Evolutionary conservation across 805 yeast species (phyloP).

Genomic region (Candida nemodendra): DNA sequence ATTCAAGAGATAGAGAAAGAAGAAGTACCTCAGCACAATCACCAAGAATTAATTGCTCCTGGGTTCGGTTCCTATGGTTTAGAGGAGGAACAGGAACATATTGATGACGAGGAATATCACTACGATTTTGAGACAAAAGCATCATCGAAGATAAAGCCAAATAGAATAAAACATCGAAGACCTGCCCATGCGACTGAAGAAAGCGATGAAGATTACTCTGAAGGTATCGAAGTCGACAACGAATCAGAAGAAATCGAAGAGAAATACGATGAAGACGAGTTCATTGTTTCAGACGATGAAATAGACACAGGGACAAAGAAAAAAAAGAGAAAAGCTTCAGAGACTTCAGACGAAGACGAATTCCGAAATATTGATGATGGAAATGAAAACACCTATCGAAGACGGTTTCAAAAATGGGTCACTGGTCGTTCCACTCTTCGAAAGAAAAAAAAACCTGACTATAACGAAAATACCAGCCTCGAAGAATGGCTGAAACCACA

Average conservation of each 20-base stretch:
- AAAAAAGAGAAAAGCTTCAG: conserved; percentile 4
- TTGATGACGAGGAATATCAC: conserved; percentile 25
- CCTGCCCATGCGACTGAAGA: conserved; percentile 3
- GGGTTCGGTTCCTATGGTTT: conserved; percentile 36
- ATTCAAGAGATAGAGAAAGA: conserved; percentile 38
- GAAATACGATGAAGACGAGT: conserved; percentile 11
- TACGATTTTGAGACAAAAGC: conserved; percentile 6
- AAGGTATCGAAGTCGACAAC: conserved; percentile 24
- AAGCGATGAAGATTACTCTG: conserved; percentile 24
- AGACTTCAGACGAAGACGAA: conserved; percentile 30
- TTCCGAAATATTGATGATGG: conserved; percentile 73
- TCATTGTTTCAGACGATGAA: conserved; percentile 14
- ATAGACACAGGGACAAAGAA: conserved; percentile 1
- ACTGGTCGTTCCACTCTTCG: conserved; percentile 48
- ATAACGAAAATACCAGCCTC: conserved; percentile 24
- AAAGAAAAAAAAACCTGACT: conserved; percentile 26
- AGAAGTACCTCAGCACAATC: conserved; percentile 31
- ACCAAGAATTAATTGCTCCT: conserved; percentile 48
- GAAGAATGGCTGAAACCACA: conserved; percentile 77
- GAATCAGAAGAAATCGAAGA: conserved; percentile 10
- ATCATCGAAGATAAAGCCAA: conserved; percentile 4
- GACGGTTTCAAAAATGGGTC: conserved; percentile 62
- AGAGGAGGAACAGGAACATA: conserved; percentile 18
- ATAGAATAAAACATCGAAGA: background rate
- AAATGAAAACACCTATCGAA: conserved; percentile 60